A percentile compares a stretch with the other conserved stretches of the same genome.
These are phyloP conservation scores for Neofusicoccum sp. DNA, from an alignment of 2,329 filamentous ascomycete species.

Conservation along the genomic window DNA sequence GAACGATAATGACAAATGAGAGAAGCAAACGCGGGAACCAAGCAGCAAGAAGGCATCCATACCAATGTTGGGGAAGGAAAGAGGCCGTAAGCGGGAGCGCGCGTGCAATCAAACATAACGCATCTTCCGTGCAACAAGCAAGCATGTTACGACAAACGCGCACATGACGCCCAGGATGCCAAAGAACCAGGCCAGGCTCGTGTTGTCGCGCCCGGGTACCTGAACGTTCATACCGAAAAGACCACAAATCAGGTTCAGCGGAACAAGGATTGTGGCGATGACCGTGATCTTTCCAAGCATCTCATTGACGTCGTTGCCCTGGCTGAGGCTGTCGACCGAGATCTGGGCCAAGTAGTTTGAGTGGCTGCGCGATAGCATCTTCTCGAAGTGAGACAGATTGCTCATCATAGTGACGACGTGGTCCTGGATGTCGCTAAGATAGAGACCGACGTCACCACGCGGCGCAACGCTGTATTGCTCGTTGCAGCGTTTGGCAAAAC, in stretches of 20 bases:
- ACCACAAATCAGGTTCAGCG: constrained; percentile 87
- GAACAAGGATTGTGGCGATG: constrained; percentile 91
- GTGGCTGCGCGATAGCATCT: constrained; percentile 91
- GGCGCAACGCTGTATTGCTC: constrained; percentile 95
- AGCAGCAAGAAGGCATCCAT: background rate
- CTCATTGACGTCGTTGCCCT: constrained; percentile 84
- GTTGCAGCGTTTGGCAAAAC: constrained; percentile 98
- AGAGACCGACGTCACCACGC: constrained; percentile 92
- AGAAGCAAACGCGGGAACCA: background rate
- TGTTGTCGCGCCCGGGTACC: constrained; percentile 53
- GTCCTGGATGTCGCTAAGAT: constrained; percentile 96
- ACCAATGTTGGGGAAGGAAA: background rate
- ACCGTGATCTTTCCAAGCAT: constrained; percentile 94
- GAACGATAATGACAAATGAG: background rate
- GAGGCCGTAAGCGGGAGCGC: background rate
- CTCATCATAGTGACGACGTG: constrained; percentile 99
- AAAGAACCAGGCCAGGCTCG: constrained; percentile 57
- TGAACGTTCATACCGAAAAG: constrained; percentile 84
- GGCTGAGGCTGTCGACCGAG: constrained; percentile 83
- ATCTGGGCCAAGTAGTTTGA: constrained; percentile 95
- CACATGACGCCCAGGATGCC: constrained; percentile 59
- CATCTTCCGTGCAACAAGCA: constrained; percentile 44
- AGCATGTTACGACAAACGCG: constrained; percentile 39
- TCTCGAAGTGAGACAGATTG: constrained; percentile 92
- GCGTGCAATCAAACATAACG: constrained; percentile 24